Base-by-base conservation (phyloP, 2,329 filamentous ascomycete species). In the Penicillium sp. region DNA sequence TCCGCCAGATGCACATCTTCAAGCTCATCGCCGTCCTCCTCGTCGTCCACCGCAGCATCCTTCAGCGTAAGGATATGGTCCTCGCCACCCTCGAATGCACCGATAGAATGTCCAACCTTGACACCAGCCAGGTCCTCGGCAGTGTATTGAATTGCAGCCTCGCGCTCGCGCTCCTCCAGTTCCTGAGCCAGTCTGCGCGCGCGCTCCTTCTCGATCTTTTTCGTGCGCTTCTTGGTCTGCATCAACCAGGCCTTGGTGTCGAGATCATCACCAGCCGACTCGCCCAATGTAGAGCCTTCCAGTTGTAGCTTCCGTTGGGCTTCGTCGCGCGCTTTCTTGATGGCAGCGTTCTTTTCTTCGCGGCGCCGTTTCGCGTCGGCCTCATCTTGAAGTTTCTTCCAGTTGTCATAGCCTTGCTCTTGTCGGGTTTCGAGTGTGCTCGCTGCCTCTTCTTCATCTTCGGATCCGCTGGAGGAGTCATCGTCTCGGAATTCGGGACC, bases 51-150 rank as follows among this genome's bases (percentile, higher is more conserved):
- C 1, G 90, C 91, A 1, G 90, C 85, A 75, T 99, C 95, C 70
- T 96, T 97, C n/a, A 99, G 83, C 0, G 93, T 97, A 52, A 99
- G 80, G 31, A 99, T 86, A 70, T 98, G 92, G 57, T 96, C 93
- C 57, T 90, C 87, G 2, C 70, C 81, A 52, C 91, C 91, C 24
- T 90, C 86, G 61, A 99, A 93, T 22, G 90, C 85, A 5, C 85
- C 85, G 57, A 93, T 76, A 71, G 96, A 91, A 72, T 99, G 95
- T 5, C 88, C 93, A 52, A 99, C 93, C 72, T 91, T 95, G 66
- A 99, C 87, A 37, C 93, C 95, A 0, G 91, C 89, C 48, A 98
- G 80, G 70, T 98, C 93, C 59, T 89, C 89, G 4, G 91, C 86
- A 0, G 90, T 93, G 73, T 97, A 96, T 68, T 93, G 87, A 3